Evolutionary conservation across 495 filamentous ascomycete genomes (phyloP), one percentile per base, ranked within the genome.

Genomic region (Xylaria cubensis): DNA sequence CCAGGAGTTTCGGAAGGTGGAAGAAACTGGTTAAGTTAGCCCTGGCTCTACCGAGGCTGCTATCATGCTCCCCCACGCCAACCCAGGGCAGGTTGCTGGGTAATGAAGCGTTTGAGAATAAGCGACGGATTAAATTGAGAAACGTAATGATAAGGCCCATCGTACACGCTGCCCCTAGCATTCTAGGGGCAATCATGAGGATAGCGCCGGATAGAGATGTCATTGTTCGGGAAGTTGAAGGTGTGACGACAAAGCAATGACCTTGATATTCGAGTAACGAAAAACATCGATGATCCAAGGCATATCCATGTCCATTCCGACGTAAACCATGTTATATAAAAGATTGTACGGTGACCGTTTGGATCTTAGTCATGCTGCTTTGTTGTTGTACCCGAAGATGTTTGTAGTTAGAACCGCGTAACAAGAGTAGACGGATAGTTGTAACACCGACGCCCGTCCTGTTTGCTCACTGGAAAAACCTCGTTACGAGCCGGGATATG

Each of bases 11-110:
- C 26, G 42, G 65, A 13, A 69, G 72, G 19, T 46, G 44, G 34
- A 76, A 73, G 39, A 76, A 48, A 50, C 74, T 69, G 9, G n/a
- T 34, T 10, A 76, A 9, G 48, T 76, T 73, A 24, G 71, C 72
- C 26, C 44, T 76, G 10, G 69, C 67, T 64, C 63, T 67, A 2
- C 67, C 48, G 0, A 71, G 51, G 15, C 39, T 51, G 39, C 46
- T 56, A 10, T 21, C 41, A 13, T n/a, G 4, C 12, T n/a, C 32
- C 24, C 67, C 71, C 19, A 39, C 64, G 10, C 74, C 74, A 3
- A 64, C 74, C 74, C 74, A 75, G 5, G 71, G 74, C n/a, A 75
- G 56, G 55, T 53, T 64, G 17, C 42, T 21, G 5, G 74, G 74
- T 19, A 75, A 58, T 26, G 70, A 63, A 15, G 74, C 67, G 17